Base-by-base conservation (phyloP, 257 asterid genomes). In the Petunia secreta region DNA sequence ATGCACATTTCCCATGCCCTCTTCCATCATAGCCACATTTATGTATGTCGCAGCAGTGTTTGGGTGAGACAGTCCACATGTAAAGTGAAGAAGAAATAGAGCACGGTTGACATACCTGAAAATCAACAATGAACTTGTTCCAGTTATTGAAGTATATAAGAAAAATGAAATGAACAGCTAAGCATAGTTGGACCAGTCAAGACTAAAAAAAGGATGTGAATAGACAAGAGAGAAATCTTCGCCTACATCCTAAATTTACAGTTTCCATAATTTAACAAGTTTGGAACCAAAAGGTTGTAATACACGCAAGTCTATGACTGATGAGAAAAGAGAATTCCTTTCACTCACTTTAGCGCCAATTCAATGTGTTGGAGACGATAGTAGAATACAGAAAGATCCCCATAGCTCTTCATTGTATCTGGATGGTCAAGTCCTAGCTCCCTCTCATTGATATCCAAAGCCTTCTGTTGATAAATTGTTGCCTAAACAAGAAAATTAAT, bases 21-120 rank as follows among this genome's bases (percentile, higher is more conserved):
- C 99, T 88, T 96, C 99, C 99, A 96, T 96, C 99, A 96, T 96
- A 78, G 99, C 99, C 85, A 96, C 95, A 80, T 96, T 96, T 75
- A 96, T 96, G 85, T 94, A 96, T 46, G 99, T 96, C 79, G 99
- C 99, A 67, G 99, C 99, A 13, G 99, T 96, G 87, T 96, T 96
- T 63, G 99, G 99, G 83, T 96, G 99, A 83, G 99, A 94, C 80
- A 94, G 91, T 58, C 99, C 99, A 82, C 99, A 96, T 46, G 98
- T 94, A 90, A 96, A 94, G 85, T 96, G 94, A 65, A 96, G 98
- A 86, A 96, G 98, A 87, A 90, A 94, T 66, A 96, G 78, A 38
- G 99, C 98, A 66, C 99, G 99, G 89, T 94, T 96, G 87, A 94
- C 99, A 55, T 96, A 96, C 84, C 99, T 96, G 98, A 63, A 80